Conservation (phyloP, 1,284 basidiomycete species). For the Sphagnurus paluster region DNA sequence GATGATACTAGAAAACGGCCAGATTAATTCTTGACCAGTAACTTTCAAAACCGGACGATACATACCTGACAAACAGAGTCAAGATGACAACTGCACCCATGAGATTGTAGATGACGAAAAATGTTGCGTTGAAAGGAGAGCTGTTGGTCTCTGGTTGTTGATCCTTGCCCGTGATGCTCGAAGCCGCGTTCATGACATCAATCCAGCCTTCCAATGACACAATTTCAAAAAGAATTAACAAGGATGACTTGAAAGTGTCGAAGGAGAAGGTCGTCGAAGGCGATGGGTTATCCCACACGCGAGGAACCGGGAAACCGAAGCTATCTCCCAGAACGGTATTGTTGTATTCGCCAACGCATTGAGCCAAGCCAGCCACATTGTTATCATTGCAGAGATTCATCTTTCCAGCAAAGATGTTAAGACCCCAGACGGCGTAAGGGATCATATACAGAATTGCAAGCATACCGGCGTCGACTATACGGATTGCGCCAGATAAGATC, state of each 20-base stretch:
- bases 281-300: conserved; percentile 87
- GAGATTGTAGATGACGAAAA: conserved; percentile 93
- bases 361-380: conserved; percentile 51
- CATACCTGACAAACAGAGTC: conserved; percentile 85
- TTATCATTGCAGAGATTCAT: conserved; percentile 88
- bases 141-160: conserved; percentile 73
- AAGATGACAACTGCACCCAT: conserved; percentile 90
- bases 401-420: conserved; percentile 89
- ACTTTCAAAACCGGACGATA: conserved; percentile 2
- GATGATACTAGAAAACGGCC: conserved; percentile 68
- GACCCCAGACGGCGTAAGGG: conserved; percentile 96
- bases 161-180: conserved; percentile 74
- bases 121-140: conserved; percentile 83
- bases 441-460: conserved; percentile 96
- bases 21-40: conserved; percentile 17
- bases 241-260: conserved; percentile 83
- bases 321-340: conserved; percentile 54
- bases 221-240: conserved; percentile 96
- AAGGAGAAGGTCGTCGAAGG: conserved; percentile 89
- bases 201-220: conserved; percentile 97
- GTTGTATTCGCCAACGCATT: conserved; percentile 80
- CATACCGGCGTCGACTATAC: conserved; percentile 89
- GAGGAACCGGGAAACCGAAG: conserved; percentile 76
- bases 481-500: conserved; percentile 83
- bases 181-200: conserved; percentile 85